A percentile compares a stretch with the other conserved stretches of the same genome.
phyloP scores from a whole-genome alignment of 23 red algal species.

The Gracilaria vermiculophylla region DNA sequence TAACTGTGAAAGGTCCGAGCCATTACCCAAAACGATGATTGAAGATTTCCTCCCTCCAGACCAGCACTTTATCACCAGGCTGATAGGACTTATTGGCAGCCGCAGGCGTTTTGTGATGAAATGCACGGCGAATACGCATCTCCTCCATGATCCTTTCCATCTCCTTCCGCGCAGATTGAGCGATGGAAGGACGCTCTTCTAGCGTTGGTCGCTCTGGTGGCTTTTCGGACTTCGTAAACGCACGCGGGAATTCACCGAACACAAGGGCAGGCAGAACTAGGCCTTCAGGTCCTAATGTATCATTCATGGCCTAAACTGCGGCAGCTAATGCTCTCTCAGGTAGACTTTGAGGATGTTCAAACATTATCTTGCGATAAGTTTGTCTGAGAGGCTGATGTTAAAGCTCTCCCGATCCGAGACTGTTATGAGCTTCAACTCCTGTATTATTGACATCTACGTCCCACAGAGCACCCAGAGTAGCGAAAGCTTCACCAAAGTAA shows the following conservation, averaged over 20 bases:
- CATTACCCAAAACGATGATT: constrained; percentile 16
- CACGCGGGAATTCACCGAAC: neutral
- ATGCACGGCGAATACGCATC: neutral
- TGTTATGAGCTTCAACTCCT: constrained; percentile 29
- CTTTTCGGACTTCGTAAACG: neutral
- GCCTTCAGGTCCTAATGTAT: constrained; percentile 13
- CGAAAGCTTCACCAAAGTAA: neutral
- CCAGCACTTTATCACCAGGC: constrained; percentile 8
- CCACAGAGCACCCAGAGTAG: neutral
- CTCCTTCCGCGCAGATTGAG: neutral
- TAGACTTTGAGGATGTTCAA: neutral
- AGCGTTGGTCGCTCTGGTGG: neutral
- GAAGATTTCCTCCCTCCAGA: neutral
- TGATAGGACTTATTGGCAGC: neutral
- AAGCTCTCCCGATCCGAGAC: constrained; percentile 7
- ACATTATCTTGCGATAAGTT: constrained; percentile 11
- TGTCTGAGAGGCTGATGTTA: constrained; percentile 30
- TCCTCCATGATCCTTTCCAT: neutral
- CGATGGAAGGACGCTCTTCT: no score
- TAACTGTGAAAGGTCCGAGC: neutral
- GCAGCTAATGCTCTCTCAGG: neutral
- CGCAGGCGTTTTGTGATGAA: neutral
- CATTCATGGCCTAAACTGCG: constrained; percentile 22
- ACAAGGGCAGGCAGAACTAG: neutral
- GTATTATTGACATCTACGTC: neutral